Percentiles rank a stretch among this genome's conserved stretches.
These are phyloP conservation scores for Cnidoscolus chayamansa DNA, from an alignment of 441 rosid species.

Conservation along the genomic window DNA sequence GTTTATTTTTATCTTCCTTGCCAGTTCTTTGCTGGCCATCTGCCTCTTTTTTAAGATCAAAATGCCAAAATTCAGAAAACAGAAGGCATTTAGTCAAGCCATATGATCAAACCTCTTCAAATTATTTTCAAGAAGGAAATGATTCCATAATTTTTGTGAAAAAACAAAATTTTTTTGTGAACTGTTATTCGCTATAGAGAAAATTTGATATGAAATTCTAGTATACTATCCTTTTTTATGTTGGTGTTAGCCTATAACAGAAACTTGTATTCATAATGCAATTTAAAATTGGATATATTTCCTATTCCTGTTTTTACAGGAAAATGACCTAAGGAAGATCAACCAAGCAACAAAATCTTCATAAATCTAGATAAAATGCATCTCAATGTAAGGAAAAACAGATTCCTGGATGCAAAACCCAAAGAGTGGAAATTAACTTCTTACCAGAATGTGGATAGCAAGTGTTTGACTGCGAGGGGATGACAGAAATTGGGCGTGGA, in stretches of 20 bases:
- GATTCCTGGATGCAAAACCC: background rate
- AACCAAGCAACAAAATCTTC: background rate
- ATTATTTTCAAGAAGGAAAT: background rate
- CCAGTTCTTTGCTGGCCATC: conserved; percentile 21
- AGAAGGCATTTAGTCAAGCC: background rate
- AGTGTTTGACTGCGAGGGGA: conserved; percentile 18
- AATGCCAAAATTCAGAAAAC: background rate
- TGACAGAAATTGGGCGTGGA: conserved; percentile 16
- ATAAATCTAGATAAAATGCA: background rate
- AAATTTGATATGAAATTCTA: background rate
- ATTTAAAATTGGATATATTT: background rate
- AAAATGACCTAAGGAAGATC: background rate
- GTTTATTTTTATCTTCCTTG: conserved; percentile 27
- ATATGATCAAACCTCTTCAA: background rate
- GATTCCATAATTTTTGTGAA: background rate
- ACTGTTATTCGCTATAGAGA: background rate
- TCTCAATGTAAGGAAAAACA: background rate
- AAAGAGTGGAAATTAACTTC: conserved; percentile 3
- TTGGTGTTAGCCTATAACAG: background rate
- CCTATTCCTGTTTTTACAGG: background rate
- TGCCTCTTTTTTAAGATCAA: conserved; percentile 28
- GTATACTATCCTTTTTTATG: background rate
- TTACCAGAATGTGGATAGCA: conserved; percentile 33
- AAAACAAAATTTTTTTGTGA: background rate
- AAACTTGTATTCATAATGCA: conserved; percentile 3